A percentile compares a stretch with the other conserved stretches of the same genome.
phyloP scores from a whole-genome alignment of 345 rosid genomes.

The Aethionema arabicum region DNA sequence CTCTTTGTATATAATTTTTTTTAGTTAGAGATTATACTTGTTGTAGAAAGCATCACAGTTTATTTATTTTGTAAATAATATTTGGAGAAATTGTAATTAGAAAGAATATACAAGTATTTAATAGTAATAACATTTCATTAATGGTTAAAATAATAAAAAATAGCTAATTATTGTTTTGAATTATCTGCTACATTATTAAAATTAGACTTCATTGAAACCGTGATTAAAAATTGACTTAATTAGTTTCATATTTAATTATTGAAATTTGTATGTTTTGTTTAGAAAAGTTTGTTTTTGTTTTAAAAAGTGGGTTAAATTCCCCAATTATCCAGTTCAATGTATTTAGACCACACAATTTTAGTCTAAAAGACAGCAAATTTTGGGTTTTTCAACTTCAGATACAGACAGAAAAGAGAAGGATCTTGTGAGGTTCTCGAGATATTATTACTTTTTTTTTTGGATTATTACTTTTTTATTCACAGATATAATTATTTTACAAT shows the following conservation, averaged over 20 bases:
- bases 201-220: no score
- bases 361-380: constrained; percentile 2
- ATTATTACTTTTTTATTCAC: background rate
- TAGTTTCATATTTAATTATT: background rate
- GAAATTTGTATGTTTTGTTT: background rate
- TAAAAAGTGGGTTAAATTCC: background rate
- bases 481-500: no score
- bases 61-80: no score
- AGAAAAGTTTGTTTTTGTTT: no score
- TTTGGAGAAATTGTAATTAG: constrained; percentile 1
- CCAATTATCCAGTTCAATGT: constrained; percentile 8
- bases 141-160: no score
- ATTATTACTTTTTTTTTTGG: background rate
- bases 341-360: constrained; percentile 23
- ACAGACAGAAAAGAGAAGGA: constrained; percentile 28
- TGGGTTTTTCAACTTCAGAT: constrained; percentile 17
- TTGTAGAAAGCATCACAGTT: constrained; percentile 7
- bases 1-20: constrained; percentile 21
- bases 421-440: constrained; percentile 23
- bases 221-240: no score
- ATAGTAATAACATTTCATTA: no score
- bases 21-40: constrained; percentile 20
- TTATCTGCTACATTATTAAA: no score
- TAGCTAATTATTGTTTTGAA: no score
- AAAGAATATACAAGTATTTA: no score